Evolutionary conservation across 1,139 yeast genomes (phyloP), one percentile per base, ranked within the genome.

Genomic region (Lodderomyces theae): DNA sequence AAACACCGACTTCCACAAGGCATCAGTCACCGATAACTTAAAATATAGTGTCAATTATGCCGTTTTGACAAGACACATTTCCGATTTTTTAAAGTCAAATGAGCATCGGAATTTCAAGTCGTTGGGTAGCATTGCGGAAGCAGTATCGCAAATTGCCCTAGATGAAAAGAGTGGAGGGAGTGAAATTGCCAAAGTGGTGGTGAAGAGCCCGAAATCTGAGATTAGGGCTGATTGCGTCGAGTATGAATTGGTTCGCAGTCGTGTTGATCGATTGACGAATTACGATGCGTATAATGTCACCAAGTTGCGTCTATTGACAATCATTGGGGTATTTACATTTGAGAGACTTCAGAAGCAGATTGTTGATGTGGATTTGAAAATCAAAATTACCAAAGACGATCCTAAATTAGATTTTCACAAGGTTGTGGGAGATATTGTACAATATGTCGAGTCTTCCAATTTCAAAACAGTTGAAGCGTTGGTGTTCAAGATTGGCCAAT

Each of bases 401-500:
- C 58, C 70, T 3, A 57, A 60, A 28, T 53, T 66, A 15, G 54
- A 56, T 38, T 60, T 66, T 21, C 67, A 61, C 45, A 49, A 56
- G 15, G 60, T 80, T 16, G 68, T 80, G 23, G 74, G 72, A 28
- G 66, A 64, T 13, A 70, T 79, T 16, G 68, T 77, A 0, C 54
- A 57, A 1, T 86, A 81, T 54, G 87, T 88, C 8, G 95, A 86
- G 53, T 61, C 60, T 13, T 78, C 96, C 1, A 80, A 82, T 48
- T 92, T 87, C 66, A 85, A 87, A 55, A 92, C 98, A 0, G 95
- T 92, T 2, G 98, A 92, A 57, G 96, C 97, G 0, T 72, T 92
- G 45, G 95, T 86, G 3, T 77, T 81, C 45, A 76, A 80, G 10
- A 82, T 88, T 18, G 83, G 89, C 5, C 86, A 82, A 51, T 61